Evolutionary conservation across 2,329 filamentous ascomycete species (phyloP), one percentile per base, ranked within the genome.

Genomic region (Calycina herbarum): DNA sequence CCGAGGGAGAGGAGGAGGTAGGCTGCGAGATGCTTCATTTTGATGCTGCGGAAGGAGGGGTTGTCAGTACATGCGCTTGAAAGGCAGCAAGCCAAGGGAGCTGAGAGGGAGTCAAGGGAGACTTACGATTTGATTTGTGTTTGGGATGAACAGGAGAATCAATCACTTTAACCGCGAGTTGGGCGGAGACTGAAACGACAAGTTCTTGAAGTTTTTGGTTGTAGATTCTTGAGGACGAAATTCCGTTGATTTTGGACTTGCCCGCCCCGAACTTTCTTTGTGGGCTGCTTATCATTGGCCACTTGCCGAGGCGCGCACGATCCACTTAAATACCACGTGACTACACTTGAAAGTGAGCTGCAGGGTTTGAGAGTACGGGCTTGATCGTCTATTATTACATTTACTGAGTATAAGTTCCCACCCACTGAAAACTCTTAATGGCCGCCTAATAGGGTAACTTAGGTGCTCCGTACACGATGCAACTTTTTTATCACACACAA

Each of bases 1-100:
- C 87, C 94, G 76, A 98, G 91, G 85, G 85, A 84, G 82, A 98
- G 92, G 80, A 99, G 94, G 79, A 99, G 93, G 89, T 96, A 98
- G 81, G 95, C 94, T 81, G 95, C 95, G 86, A 99, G 91, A 86
- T 98, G 90, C 94, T 99, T 98, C 95, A 99, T 98, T 93, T 89
- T 96, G 81, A 76, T 75, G 77, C 78, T 81, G 78, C 48, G 75
- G 78, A 59, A 74, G 73, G 66, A 54, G 67, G 61, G 40, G 63
- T 31, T 68, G 64, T 73, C 66, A 73, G 71, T 64, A 27, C 8
- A 59, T 42, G 67, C 40, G 24, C 35, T 61, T 40, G 68, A 64
- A 57, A 27, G 2, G 13, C 63, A 61, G 61, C 65, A 42, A 63
- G 31, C 31, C 31, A 57, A 61, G 20, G 58, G 61, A 61, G 29